A percentile compares a stretch with the other conserved stretches of the same genome.
Conservation (phyloP, 2,329 filamentous ascomycete genomes). For the Pyrenophora graminea region DNA sequence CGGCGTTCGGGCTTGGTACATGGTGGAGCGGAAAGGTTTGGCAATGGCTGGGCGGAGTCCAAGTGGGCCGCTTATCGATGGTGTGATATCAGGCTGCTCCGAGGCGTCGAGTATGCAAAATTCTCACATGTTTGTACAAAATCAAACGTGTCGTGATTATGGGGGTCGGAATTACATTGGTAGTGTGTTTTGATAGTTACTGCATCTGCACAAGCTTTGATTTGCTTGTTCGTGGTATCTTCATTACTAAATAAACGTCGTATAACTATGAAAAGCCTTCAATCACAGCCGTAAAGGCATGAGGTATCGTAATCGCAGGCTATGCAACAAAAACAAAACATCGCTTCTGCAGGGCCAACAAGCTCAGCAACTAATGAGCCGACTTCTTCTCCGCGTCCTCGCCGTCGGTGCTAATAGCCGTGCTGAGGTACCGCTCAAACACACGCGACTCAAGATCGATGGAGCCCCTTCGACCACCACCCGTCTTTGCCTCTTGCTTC, state of each 20-base stretch:
- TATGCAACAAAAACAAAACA: conserved; percentile 21
- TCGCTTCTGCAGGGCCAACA: conserved; percentile 7
- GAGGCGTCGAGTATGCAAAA: no score
- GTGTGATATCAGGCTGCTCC: neutral
- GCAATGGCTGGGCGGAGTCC: conserved; percentile 9
- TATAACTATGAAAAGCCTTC: conserved; percentile 16
- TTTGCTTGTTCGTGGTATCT: conserved; percentile 4
- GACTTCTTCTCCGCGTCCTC: conserved; percentile 36
- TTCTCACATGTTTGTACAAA: no score
- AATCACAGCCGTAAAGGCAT: conserved; percentile 18
- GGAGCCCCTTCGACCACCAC: conserved; percentile 30
- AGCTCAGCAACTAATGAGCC: neutral
- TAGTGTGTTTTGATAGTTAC: no score
- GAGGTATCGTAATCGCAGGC: conserved; percentile 32
- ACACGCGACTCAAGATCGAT: conserved; percentile 38
- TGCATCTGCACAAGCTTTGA: neutral
- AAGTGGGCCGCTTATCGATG: neutral
- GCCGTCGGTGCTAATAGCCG: conserved; percentile 36
- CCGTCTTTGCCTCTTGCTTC: conserved; percentile 25
- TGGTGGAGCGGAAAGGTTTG: conserved; percentile 20
- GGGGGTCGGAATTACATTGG: no score
- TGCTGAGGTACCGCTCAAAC: conserved; percentile 41
- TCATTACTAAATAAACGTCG: conserved; percentile 15
- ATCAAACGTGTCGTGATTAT: no score
- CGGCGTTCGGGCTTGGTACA: conserved; percentile 18